These are phyloP conservation scores for Mycena kentingensis DNA, from an alignment of 768 basidiomycete genomes.

Conservation along the genomic window DNA sequence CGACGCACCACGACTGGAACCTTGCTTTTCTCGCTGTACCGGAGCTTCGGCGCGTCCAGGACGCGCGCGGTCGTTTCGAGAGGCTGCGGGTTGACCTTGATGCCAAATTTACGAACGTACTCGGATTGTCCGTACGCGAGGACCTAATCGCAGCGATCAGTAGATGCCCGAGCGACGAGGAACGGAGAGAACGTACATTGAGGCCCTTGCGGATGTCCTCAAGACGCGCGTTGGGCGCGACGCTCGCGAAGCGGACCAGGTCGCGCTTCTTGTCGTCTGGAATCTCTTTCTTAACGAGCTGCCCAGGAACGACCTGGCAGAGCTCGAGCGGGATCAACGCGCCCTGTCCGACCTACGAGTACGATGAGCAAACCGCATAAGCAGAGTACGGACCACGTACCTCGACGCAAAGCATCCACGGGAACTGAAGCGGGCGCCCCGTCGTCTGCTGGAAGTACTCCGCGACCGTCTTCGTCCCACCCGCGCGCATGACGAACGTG, in stretches of 20 bases:
- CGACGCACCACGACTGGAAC: conserved; percentile 43
- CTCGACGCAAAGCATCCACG: conserved; percentile 57
- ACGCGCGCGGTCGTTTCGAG: conserved; percentile 49
- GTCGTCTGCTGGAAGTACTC: conserved; percentile 26
- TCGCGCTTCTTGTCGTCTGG: conserved; percentile 65
- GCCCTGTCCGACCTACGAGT: conserved; percentile 53
- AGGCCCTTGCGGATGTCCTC: conserved; percentile 55
- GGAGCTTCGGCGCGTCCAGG: conserved; percentile 47
- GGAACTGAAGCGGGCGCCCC: conserved; percentile 42
- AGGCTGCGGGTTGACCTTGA: conserved; percentile 37
- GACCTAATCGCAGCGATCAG: conserved; percentile 27
- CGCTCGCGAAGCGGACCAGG: conserved; percentile 68
- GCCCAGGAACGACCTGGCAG: conserved; percentile 62
- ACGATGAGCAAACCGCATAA: background rate
- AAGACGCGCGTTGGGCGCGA: conserved; percentile 60
- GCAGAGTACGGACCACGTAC: conserved; percentile 37
- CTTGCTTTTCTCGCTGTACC: conserved; percentile 46
- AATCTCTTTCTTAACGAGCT: conserved; percentile 72
- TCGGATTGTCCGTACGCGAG: conserved; percentile 44
- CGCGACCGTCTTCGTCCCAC: conserved; percentile 47
- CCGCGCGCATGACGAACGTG: conserved; percentile 53
- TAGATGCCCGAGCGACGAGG: background rate
- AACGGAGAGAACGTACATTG: conserved; percentile 37
- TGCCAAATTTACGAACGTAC: conserved; percentile 45
- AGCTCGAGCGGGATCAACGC: conserved; percentile 70